Base-by-base conservation (phyloP, 2,329 filamentous ascomycete genomes). In the Zymoseptoria tritici region DNA sequence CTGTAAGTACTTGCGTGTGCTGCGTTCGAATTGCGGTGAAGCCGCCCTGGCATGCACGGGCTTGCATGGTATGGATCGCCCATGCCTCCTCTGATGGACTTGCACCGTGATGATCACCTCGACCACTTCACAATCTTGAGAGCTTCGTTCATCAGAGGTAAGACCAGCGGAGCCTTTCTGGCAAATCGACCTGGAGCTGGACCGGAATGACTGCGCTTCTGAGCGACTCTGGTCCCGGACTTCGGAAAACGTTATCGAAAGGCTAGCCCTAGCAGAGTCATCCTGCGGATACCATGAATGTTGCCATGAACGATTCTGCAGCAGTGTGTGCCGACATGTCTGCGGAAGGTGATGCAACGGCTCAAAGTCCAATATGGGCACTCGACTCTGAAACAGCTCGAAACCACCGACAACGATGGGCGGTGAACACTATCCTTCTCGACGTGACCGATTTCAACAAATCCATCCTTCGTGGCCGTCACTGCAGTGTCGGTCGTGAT, bases 1-100 rank as follows among this genome's bases (percentile, higher is more conserved):
- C 64, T 73, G 71, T 73, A 64, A 71, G 71, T 73, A 60, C 60
- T 56, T 57, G 63, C 63, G 58, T 56, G 60, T 64, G 65, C 64
- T 46, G 36, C 46, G 51, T 53, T 56, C 56, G 57, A 55, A 60
- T 61, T 60, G 62, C 62, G 62, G 62, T 62, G 60, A 62, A 56
- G 61, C 56, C 62, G 59, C 58, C 62, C 58, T 63, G 63, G 58
- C 61, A 57, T 64, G 64, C 62, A 62, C 2, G 26, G 7, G 26
- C 26, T 29, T 29, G 26, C 26, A 29, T 64, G 60, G 55, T 58
- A 57, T 56, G 61, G 59, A 59, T 49, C 61, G 55, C 61, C 54
- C 46, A 52, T 59, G 51, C 56, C 61, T 51, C 60, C 55, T 61
- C 63, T 61, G 61, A 42, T 52, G 26, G 26, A 52, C 5, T 11